These are phyloP conservation scores for Evernia prunastri DNA, from an alignment of 495 filamentous ascomycete genomes.

Conservation along the genomic window DNA sequence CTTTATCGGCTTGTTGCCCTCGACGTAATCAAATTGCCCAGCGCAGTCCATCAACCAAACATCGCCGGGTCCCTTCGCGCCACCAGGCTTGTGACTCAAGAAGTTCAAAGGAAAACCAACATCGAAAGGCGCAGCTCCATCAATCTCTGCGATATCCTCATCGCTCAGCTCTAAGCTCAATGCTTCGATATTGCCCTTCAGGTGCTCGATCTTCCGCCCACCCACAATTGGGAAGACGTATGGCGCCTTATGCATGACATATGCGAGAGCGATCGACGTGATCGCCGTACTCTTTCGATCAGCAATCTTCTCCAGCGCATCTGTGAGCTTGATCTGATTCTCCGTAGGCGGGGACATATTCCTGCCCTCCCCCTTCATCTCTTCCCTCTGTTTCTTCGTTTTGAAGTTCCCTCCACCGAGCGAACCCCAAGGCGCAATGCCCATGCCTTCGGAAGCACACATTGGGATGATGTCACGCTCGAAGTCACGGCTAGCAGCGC, in stretches of 20 bases:
- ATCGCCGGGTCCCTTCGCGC: constrained; percentile 37
- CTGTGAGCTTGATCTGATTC: constrained; percentile 47
- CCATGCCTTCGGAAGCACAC: constrained; percentile 63
- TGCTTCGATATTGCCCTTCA: constrained; percentile 64
- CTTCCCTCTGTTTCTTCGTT: constrained; percentile 33
- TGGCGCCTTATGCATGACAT: constrained; percentile 67
- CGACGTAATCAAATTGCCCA: constrained; percentile 44
- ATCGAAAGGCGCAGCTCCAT: constrained; percentile 55
- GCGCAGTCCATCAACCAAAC: constrained; percentile 37
- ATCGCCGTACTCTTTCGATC: constrained; percentile 43
- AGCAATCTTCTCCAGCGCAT: constrained; percentile 53
- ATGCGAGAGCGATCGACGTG: constrained; percentile 54
- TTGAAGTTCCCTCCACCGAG: constrained; percentile 61
- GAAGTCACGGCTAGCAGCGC: constrained; percentile 54
- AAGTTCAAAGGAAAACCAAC: constrained; percentile 55
- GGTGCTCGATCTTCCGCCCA: constrained; percentile 55
- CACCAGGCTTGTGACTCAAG: constrained; percentile 34
- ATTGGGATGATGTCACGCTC: constrained; percentile 68
- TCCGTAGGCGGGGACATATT: constrained; percentile 30
- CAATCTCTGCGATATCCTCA: constrained; percentile 61
- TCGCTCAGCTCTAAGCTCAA: constrained; percentile 48
- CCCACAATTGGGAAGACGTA: constrained; percentile 73
- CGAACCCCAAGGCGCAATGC: constrained; percentile 55
- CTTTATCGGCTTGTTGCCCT: constrained; percentile 27
- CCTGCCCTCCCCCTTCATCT: constrained; percentile 26